Conservation (phyloP, 495 filamentous ascomycete species). For the Aspergillus panamensis region DNA sequence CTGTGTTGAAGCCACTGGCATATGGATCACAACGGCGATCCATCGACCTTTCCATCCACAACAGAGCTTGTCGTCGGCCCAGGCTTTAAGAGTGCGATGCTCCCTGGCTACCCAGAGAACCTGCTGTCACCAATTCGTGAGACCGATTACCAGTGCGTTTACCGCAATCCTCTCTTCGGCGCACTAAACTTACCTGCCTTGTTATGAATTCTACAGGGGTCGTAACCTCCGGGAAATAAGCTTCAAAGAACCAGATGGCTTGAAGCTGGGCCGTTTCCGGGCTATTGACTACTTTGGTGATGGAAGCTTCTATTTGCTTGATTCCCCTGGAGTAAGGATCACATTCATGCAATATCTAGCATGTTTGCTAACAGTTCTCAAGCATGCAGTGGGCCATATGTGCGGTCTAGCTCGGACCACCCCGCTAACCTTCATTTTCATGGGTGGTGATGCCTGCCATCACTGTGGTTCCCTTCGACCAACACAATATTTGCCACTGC, state of each 20-base stretch:
- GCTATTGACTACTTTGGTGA: not conserved
- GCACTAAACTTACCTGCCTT: too few relatives aligned
- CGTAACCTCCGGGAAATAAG: too few relatives aligned
- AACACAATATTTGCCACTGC: too few relatives aligned
- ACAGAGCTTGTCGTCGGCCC: slow-evolving; percentile 33
- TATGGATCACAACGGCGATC: slow-evolving; percentile 55
- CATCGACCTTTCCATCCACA: slow-evolving; percentile 41
- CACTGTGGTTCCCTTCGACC: not conserved
- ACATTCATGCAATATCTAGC: slow-evolving; percentile 41
- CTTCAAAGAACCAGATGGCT: not conserved
- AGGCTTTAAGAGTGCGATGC: not conserved
- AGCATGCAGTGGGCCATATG: slow-evolving; percentile 45
- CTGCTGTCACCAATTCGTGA: not conserved
- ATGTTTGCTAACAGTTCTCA: slow-evolving; percentile 19
- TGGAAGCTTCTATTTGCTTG: slow-evolving; percentile 1
- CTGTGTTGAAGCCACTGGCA: slow-evolving; percentile 46
- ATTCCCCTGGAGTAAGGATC: slow-evolving; percentile 38
- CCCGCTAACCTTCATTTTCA: slow-evolving; percentile 50
- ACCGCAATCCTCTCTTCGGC: not conserved
- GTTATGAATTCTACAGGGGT: not conserved
- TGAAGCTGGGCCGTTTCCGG: not conserved
- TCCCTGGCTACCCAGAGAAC: not conserved
- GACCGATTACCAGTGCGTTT: not conserved
- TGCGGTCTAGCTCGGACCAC: slow-evolving; percentile 53
- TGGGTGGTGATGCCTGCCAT: slow-evolving; percentile 52